Evolutionary conservation across 495 filamentous ascomycete species (phyloP), one percentile per base, ranked within the genome.

Genomic region (Achaetomiella virescens): DNA sequence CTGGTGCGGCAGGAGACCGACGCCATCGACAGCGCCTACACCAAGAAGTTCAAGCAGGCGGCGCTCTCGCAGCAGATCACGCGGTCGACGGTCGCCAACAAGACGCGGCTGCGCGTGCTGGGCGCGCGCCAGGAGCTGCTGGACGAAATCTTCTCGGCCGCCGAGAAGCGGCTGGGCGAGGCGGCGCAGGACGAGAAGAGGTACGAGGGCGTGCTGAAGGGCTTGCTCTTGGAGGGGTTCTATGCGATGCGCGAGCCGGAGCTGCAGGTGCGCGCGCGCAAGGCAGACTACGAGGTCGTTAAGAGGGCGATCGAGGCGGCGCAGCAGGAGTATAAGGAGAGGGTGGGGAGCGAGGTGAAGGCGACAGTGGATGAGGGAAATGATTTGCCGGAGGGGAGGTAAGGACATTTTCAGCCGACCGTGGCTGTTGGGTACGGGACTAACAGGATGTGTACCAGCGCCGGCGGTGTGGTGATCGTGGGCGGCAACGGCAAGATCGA

Each of bases 21-120:
- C 65, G 74, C 90, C 72, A 97, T 99, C 81, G 93, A 99, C 78
- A 75, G 79, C 47, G 74, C 82, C 52, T 97, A 96, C 83, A 85
- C 90, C 72, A 97, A 97, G 83, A 96, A 96, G 77, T 91, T 91
- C 84, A 99, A 96, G 81, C 86, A 91, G 73, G 91, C 92, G 55
- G 78, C 85, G 74, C 96, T 97, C 86, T 87, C 88, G 48, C 95
- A 97, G 81, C 95, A 97, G 77, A 97, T 97, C 75, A 91, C 90
- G 40, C 86, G 86, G 59, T 96, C 90, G 37, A 97, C 89, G 45
- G 82, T 97, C 38, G 81, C 91, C 72, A 99, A 99, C 81, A 91
- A 93, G 76, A 90, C 90, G 47, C 84, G 95, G 38, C 80, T 99
- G 65, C 86, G 87, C 61, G 84, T 99, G 40, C 85, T 99, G 35